A percentile compares a stretch with the other conserved stretches of the same genome.
These are phyloP conservation scores for Saturnispora kantuleensis DNA, from an alignment of 805 yeast genomes.

Conservation along the genomic window DNA sequence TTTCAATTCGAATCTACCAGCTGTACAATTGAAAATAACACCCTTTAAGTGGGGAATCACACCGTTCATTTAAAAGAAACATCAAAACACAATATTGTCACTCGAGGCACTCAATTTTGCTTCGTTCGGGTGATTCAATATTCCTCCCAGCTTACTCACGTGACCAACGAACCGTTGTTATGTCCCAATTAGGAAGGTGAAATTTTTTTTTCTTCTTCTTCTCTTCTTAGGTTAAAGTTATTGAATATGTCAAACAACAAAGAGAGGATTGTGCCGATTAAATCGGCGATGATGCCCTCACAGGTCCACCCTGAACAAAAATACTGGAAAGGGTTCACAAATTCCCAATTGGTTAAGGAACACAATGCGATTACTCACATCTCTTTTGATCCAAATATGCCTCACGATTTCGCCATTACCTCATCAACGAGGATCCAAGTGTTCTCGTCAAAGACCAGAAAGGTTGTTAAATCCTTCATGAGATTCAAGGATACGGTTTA, in stretches of 20 bases:
- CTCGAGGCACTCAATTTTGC: no score
- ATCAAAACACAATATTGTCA: no score
- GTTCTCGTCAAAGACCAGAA: conserved; percentile 88
- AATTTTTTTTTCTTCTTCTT: background rate
- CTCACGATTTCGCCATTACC: conserved; percentile 90
- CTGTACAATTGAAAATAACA: no score
- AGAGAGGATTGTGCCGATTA: conserved; percentile 53
- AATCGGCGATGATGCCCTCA: conserved; percentile 71
- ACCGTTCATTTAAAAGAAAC: no score
- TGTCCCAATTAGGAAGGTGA: background rate
- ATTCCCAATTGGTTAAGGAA: conserved; percentile 86
- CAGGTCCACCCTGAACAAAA: conserved; percentile 87
- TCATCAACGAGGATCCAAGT: conserved; percentile 87
- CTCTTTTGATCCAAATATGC: conserved; percentile 74
- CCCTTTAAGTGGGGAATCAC: no score
- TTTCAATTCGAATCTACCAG: no score
- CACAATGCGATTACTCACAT: conserved; percentile 86
- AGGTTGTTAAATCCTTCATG: conserved; percentile 74
- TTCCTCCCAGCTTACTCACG: no score
- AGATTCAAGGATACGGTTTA: conserved; percentile 89
- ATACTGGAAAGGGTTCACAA: conserved; percentile 81
- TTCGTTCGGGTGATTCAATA: no score
- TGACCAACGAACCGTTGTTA: no score
- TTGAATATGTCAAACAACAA: conserved; percentile 61
- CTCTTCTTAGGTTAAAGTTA: background rate